Evolutionary conservation across 2,329 filamentous ascomycete genomes (phyloP).

Genomic region (Botrytis medusae): DNA sequence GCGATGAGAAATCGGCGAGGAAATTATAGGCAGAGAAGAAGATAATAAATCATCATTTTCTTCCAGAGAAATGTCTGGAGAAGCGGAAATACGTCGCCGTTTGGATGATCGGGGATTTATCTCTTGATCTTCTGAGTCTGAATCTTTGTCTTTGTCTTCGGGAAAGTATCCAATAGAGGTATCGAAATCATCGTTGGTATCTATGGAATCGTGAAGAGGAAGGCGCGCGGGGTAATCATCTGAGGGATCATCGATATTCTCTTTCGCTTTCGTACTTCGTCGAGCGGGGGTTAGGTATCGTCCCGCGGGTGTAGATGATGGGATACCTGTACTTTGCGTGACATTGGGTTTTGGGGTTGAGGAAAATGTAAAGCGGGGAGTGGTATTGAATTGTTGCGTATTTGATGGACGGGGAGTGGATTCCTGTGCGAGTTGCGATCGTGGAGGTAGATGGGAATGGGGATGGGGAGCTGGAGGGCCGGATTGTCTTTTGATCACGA

Average conservation of each 20-base stretch:
- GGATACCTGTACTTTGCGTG: conserved; percentile 29
- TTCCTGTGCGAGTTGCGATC: conserved; percentile 31
- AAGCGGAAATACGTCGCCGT: conserved; percentile 35
- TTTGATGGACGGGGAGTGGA: conserved; percentile 29
- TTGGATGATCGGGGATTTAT: conserved; percentile 33
- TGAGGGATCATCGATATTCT: conserved; percentile 32
- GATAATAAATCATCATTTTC: conserved; percentile 23
- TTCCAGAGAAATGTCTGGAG: conserved; percentile 19
- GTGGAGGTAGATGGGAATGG: conserved; percentile 19
- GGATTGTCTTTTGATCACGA: conserved; percentile 38
- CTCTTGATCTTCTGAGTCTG: conserved; percentile 26
- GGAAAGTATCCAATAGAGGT: conserved; percentile 25
- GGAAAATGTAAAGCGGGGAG: conserved; percentile 39
- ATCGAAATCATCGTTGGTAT: conserved; percentile 29
- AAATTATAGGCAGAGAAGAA: conserved; percentile 32
- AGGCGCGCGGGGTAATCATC: conserved; percentile 24
- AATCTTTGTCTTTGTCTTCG: conserved; percentile 21
- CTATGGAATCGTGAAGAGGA: conserved; percentile 35
- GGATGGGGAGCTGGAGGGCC: neutral
- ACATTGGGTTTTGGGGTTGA: conserved; percentile 35
- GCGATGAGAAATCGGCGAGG: conserved; percentile 32
- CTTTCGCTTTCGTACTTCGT: conserved; percentile 25
- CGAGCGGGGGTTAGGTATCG: conserved; percentile 35
- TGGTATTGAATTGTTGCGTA: conserved; percentile 39
- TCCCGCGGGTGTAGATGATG: conserved; percentile 33